A percentile compares a stretch with the other conserved stretches of the same genome.
Conservation (phyloP, 495 filamentous ascomycete species). For the Penicillium alfredii region DNA sequence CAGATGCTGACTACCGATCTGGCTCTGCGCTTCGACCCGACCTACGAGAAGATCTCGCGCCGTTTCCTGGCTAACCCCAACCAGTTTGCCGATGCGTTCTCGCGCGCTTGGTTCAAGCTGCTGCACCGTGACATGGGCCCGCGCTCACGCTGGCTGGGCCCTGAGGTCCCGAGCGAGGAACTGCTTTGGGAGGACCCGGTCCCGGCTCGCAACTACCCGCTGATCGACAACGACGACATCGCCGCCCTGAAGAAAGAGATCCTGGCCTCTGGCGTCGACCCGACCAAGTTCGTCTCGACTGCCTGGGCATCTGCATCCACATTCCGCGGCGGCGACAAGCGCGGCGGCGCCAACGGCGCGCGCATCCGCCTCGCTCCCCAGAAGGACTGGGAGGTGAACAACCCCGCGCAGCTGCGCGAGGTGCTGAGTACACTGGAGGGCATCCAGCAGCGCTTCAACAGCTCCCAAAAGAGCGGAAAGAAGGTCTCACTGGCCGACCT, state of each 20-base stretch:
- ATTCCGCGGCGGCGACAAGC: conserved; percentile 71
- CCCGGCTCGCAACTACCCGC: conserved; percentile 46
- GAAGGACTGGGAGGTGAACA: conserved; percentile 63
- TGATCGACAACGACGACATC: conserved; percentile 54
- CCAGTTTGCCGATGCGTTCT: conserved; percentile 58
- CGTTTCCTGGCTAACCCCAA: conserved; percentile 59
- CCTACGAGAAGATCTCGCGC: conserved; percentile 66
- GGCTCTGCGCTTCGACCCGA: conserved; percentile 60
- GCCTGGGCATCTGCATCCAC: conserved; percentile 67
- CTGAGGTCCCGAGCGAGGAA: conserved; percentile 58
- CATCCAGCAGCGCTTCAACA: conserved; percentile 58
- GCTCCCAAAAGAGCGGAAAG: conserved; percentile 46
- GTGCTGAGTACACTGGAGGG: conserved; percentile 52
- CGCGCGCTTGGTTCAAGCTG: conserved; percentile 72
- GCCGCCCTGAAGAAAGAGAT: conserved; percentile 59
- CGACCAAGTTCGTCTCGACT: conserved; percentile 50
- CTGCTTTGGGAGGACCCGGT: conserved; percentile 63
- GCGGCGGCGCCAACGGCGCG: conserved; percentile 68
- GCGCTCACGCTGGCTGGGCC: conserved; percentile 58
- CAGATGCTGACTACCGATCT: conserved; percentile 67
- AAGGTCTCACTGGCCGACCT: conserved; percentile 66
- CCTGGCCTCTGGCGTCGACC: conserved; percentile 48
- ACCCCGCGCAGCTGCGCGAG: conserved; percentile 52
- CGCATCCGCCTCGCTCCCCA: conserved; percentile 66
- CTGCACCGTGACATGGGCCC: conserved; percentile 70